These are phyloP conservation scores for Xylariaceae sp. DNA, from an alignment of 2,329 filamentous ascomycete genomes.

Conservation along the genomic window DNA sequence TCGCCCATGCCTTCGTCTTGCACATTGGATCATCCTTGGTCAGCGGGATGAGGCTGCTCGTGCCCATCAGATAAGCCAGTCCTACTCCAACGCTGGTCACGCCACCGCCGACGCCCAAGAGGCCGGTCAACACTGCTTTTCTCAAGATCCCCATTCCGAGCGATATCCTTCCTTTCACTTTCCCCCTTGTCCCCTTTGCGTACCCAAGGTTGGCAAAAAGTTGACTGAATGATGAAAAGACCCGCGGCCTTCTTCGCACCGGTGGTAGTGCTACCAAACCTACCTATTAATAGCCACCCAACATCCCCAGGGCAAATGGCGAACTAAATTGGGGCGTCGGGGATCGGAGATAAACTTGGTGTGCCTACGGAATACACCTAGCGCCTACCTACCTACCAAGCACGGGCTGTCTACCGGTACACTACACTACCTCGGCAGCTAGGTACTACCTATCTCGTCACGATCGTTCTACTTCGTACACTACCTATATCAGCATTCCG, in stretches of 20 bases:
- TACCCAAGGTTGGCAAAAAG: background rate
- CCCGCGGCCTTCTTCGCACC: background rate
- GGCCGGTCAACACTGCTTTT: conserved; percentile 40
- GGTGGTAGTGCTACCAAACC: background rate
- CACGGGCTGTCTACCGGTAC: no score
- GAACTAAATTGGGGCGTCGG: conserved; percentile 20
- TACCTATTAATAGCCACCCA: background rate
- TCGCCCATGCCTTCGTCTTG: conserved; percentile 51
- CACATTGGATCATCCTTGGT: conserved; percentile 58
- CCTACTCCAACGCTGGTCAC: conserved; percentile 47
- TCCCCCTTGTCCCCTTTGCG: no score
- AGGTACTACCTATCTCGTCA: no score
- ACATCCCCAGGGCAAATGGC: background rate
- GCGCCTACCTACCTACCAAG: no score
- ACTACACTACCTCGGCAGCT: no score
- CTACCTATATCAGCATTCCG: no score
- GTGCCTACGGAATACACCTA: no score
- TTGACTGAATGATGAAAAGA: background rate
- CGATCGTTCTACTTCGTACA: no score
- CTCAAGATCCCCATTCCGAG: conserved; percentile 50
- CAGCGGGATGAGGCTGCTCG: conserved; percentile 55
- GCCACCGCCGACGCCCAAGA: conserved; percentile 45
- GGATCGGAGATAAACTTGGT: background rate
- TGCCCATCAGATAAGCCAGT: conserved; percentile 48
- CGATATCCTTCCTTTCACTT: background rate